These are phyloP conservation scores for Rostrohypoxylon terebratum DNA, from an alignment of 495 filamentous ascomycete genomes.

Conservation along the genomic window DNA sequence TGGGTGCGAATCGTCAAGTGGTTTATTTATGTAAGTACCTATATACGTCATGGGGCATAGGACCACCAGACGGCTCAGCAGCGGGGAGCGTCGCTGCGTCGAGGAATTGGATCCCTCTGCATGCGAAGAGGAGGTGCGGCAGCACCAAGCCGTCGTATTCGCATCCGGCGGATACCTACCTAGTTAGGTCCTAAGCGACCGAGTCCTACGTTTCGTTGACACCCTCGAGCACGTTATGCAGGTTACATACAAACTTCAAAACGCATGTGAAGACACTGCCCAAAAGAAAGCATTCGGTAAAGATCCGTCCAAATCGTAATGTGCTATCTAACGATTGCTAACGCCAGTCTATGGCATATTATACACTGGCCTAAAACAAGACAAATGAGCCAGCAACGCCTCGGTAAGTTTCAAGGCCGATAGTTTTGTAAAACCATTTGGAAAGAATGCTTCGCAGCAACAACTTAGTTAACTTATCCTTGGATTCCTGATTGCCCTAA, in stretches of 20 bases:
- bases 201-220: neutral
- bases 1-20: neutral
- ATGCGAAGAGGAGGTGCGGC: neutral
- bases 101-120: neutral
- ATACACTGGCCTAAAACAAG: neutral
- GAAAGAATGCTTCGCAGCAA: neutral
- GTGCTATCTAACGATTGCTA: neutral
- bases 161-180: neutral
- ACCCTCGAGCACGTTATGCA: neutral
- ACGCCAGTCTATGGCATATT: conserved; percentile 8
- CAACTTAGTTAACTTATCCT: neutral
- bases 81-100: neutral
- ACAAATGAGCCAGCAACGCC: neutral
- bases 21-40: neutral
- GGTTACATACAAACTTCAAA: no score
- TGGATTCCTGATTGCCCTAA: neutral
- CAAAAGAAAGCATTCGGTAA: neutral
- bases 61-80: neutral
- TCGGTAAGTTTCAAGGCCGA: neutral
- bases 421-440: neutral
- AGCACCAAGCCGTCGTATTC: neutral
- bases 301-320: neutral
- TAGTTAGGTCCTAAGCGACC: no score
- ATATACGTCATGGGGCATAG: neutral
- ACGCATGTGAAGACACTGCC: neutral